These are phyloP conservation scores for Ophiocytium majus DNA, from an alignment of 352 stramenopile species.

Conservation along the genomic window DNA sequence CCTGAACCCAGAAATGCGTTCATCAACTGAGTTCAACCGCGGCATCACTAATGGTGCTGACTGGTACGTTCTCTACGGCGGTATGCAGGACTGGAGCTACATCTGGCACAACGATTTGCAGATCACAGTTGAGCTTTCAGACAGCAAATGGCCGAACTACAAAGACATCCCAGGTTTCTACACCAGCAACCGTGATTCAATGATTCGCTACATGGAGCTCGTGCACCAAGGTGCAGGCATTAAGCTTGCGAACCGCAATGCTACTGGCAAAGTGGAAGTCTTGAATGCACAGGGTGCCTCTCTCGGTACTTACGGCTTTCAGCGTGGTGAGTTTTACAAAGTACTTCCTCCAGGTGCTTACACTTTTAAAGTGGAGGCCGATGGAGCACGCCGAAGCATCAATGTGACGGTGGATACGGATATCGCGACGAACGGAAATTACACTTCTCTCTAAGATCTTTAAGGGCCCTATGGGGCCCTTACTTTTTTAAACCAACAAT, in stretches of 20 bases:
- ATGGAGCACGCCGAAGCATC: background rate
- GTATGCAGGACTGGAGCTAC: background rate
- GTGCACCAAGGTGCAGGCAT: background rate
- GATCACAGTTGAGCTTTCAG: slow-evolving; percentile 12
- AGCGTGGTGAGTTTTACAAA: slow-evolving; percentile 1
- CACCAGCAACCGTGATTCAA: background rate
- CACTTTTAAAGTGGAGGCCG: background rate
- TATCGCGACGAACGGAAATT: background rate
- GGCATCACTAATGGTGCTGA: slow-evolving; percentile 12
- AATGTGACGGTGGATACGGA: background rate
- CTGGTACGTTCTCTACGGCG: background rate
- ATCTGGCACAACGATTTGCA: background rate
- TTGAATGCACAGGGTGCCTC: background rate
- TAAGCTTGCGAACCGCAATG: background rate
- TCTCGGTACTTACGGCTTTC: background rate
- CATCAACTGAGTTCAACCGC: background rate
- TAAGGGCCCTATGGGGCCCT: no score
- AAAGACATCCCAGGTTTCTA: background rate
- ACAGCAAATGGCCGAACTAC: background rate
- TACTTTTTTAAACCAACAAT: no score
- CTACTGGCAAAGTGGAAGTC: background rate
- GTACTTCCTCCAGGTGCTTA: background rate
- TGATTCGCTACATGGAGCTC: background rate
- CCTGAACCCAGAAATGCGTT: background rate
- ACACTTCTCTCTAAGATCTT: background rate